A percentile compares a stretch with the other conserved stretches of the same genome.
Evolutionary conservation across 2,329 filamentous ascomycete genomes (phyloP).

Genomic region (Aspergillus glaucus): DNA sequence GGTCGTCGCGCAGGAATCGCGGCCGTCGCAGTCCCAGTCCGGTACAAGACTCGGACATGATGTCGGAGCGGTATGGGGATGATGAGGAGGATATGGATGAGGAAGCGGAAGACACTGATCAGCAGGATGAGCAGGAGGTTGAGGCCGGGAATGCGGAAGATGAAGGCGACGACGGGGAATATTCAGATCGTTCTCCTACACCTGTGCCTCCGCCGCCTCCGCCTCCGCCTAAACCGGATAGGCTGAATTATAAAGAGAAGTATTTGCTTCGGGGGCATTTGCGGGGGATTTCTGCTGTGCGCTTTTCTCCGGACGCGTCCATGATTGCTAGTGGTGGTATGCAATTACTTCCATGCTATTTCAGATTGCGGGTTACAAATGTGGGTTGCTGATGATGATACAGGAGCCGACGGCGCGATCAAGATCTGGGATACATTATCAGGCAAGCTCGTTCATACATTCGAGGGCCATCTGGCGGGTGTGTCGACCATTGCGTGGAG

Average conservation of each 20-base stretch:
- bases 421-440: conserved; percentile 83
- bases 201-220: conserved; percentile 35
- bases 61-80: conserved; percentile 1
- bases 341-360: conserved; percentile 14
- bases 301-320: conserved; percentile 82
- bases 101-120: background rate
- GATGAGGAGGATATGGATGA: conserved; percentile 4
- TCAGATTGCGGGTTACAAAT: background rate
- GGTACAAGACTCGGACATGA: conserved; percentile 4
- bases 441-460: conserved; percentile 74
- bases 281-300: conserved; percentile 73
- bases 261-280: conserved; percentile 71
- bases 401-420: conserved; percentile 76
- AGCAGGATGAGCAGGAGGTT: background rate
- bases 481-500: conserved; percentile 92
- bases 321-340: conserved; percentile 81
- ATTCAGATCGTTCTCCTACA: conserved; percentile 27
- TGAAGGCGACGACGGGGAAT: conserved; percentile 5
- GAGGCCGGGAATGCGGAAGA: conserved; percentile 1
- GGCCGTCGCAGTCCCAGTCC: conserved; percentile 7
- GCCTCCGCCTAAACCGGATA: conserved; percentile 46
- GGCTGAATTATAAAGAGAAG: conserved; percentile 62
- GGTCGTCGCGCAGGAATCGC: conserved; percentile 15
- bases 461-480: conserved; percentile 89
- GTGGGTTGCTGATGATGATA: conserved; percentile 6